These are phyloP conservation scores for Pichia norvegensis DNA, from an alignment of 1,139 yeast genomes.

Conservation along the genomic window DNA sequence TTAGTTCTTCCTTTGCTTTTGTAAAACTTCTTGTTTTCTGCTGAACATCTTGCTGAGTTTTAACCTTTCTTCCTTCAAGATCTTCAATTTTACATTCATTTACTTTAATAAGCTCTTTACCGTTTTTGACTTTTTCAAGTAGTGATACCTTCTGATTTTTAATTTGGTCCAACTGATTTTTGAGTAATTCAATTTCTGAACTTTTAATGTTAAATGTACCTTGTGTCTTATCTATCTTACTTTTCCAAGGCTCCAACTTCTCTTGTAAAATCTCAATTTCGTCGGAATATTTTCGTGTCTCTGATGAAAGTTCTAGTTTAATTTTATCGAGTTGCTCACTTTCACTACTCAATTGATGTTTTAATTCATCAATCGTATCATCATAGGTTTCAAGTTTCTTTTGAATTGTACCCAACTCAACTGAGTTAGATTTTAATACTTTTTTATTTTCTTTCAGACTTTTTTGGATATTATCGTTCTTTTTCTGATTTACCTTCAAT, in stretches of 20 bases:
- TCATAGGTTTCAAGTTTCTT: constrained; percentile 37
- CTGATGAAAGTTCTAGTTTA: constrained; percentile 59
- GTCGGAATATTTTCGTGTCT: constrained; percentile 58
- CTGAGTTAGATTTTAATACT: constrained; percentile 36
- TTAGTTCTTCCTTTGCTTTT: constrained; percentile 34
- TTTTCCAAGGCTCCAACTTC: constrained; percentile 79
- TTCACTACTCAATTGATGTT: constrained; percentile 43
- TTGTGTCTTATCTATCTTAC: constrained; percentile 55
- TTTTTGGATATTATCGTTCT: constrained; percentile 28
- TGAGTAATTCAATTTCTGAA: constrained; percentile 56
- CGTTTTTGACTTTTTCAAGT: constrained; percentile 39
- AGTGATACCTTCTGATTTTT: constrained; percentile 42
- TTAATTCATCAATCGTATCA: constrained; percentile 39
- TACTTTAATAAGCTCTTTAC: constrained; percentile 30
- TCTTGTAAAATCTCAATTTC: constrained; percentile 58
- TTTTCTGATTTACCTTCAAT: constrained; percentile 27
- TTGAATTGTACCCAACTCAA: constrained; percentile 38
- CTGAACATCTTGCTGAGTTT: constrained; percentile 3
- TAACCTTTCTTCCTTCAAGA: constrained; percentile 3
- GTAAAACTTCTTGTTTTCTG: constrained; percentile 1
- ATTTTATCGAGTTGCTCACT: constrained; percentile 51
- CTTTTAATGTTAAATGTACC: constrained; percentile 58
- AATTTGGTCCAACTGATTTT: constrained; percentile 39
- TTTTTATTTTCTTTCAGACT: constrained; percentile 32
- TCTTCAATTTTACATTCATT: constrained; percentile 29